Conservation (phyloP, 768 basidiomycete species). For the Lentinus brumalis region DNA sequence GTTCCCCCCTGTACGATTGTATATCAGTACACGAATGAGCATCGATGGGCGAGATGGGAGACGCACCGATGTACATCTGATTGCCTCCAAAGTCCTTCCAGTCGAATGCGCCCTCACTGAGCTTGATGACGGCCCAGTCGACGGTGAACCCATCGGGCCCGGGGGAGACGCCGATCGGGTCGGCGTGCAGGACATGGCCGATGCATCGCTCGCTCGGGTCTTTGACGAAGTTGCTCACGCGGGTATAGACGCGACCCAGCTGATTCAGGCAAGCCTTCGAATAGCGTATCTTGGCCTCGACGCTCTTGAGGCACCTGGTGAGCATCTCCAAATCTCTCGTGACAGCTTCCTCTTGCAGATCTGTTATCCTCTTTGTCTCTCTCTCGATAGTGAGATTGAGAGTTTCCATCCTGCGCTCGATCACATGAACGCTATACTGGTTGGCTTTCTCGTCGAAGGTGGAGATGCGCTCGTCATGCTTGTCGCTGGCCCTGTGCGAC, state of each 20-base stretch:
- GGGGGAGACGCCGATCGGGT: slow-evolving; percentile 29
- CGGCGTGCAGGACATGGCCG: slow-evolving; percentile 37
- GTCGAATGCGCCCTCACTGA: slow-evolving; percentile 34
- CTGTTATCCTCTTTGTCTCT: too few species aligned
- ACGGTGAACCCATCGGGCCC: slow-evolving; percentile 30
- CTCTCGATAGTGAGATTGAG: too few species aligned
- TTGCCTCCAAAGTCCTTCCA: slow-evolving; percentile 39
- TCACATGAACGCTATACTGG: slow-evolving; percentile 25
- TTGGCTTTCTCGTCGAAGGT: slow-evolving; percentile 32
- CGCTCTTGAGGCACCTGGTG: slow-evolving; percentile 26
- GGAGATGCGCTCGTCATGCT: slow-evolving; percentile 35
- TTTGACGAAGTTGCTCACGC: slow-evolving; percentile 30
- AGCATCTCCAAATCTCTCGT: slow-evolving; percentile 16
- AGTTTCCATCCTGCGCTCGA: too few species aligned
- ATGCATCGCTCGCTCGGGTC: slow-evolving; percentile 31
- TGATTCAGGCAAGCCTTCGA: slow-evolving; percentile 27
- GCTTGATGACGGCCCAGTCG: slow-evolving; percentile 39
- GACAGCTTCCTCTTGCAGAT: too few species aligned
- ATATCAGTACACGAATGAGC: neutral
- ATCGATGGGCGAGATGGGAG: neutral
- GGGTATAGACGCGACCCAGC: slow-evolving; percentile 28
- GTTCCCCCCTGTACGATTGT: slow-evolving; percentile 8
- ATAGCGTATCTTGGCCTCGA: too few species aligned
- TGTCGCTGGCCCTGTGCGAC: slow-evolving; percentile 16
- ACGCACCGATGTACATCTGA: slow-evolving; percentile 27